Base-by-base conservation (phyloP, 805 yeast genomes). In the Saturnispora ahearnii region DNA sequence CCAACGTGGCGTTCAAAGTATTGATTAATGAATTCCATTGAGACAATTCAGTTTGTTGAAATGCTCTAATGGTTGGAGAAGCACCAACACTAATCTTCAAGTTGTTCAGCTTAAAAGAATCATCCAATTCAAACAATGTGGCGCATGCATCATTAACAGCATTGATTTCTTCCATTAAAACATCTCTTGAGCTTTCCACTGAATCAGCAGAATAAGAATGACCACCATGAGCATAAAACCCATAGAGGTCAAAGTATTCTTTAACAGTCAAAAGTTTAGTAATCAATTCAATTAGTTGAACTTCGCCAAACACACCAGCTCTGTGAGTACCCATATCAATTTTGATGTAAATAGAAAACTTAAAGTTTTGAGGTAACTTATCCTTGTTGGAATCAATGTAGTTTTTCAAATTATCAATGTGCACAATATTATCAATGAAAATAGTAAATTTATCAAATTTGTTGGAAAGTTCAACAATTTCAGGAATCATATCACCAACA, bases 151-250 rank as follows among this genome's bases (percentile, higher is more conserved):
- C 61, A 21, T 78, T 74, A 4, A 78, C 87, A 36, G 77, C 74
- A 5, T 59, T 60, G 34, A 85, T 70, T 57, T 86, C 95, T 26
- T 74, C 74, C n/a, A 75, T 44, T 33, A 86, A 63, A 36, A 64
- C 69, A 3, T 58, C 59, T 47, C 71, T 71, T 0, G 87, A 85
- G 30, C 72, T 72, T 1, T 68, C 68, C 29, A 66, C 61, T 15
- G 72, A 63, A 6, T 65, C 62, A 0, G 83, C 69, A 1, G 67
- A 67, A 59, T 86, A 86, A 0, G 90, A 81, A 59, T 82, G 86
- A 2, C 95, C 95, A 1, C 88, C 86, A 66, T 86, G 93, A 37
- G 85, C 81, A 62, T 86, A 86, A 57, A 85, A 77, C 0, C 95
- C 95, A 57, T 69, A 78, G 13, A 84, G 51, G 9, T 73, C 67